These are phyloP conservation scores for Bruguiera sexangula DNA, from an alignment of 345 rosid species.

Conservation along the genomic window DNA sequence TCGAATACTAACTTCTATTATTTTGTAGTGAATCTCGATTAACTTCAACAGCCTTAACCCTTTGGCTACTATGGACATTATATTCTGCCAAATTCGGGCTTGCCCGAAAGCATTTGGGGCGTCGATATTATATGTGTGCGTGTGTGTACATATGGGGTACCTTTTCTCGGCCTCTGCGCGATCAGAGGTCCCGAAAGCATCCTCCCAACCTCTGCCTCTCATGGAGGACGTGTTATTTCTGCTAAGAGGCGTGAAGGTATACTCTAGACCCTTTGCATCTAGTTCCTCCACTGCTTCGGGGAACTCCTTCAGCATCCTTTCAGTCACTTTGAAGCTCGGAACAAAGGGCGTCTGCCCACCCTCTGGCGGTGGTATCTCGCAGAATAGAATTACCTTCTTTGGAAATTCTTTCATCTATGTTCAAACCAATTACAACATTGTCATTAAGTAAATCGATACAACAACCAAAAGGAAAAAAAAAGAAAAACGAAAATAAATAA, in stretches of 20 bases:
- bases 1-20: too few relatives aligned
- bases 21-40: too few relatives aligned
- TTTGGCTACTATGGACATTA: too few relatives aligned
- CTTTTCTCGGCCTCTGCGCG: slow-evolving; percentile 46
- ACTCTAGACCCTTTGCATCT: slow-evolving; percentile 48
- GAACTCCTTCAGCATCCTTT: slow-evolving; percentile 55
- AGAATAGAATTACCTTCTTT: slow-evolving; percentile 44
- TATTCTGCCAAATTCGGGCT: too few relatives aligned
- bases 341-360: slow-evolving; percentile 73
- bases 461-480: too few relatives aligned
- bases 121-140: too few relatives aligned
- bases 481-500: too few relatives aligned
- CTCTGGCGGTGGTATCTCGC: slow-evolving; percentile 61
- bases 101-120: too few relatives aligned
- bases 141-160: slow-evolving; percentile 11
- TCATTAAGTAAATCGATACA: not conserved
- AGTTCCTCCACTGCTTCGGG: slow-evolving; percentile 56
- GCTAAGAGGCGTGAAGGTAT: slow-evolving; percentile 45
- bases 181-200: slow-evolving; percentile 54
- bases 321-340: slow-evolving; percentile 63
- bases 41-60: too few relatives aligned
- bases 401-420: slow-evolving; percentile 49
- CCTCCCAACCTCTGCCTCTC: slow-evolving; percentile 71
- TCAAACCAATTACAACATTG: not conserved
- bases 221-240: slow-evolving; percentile 43